Evolutionary conservation across 1,284 basidiomycete species (phyloP).

Genomic region (Bjerkandera adusta): DNA sequence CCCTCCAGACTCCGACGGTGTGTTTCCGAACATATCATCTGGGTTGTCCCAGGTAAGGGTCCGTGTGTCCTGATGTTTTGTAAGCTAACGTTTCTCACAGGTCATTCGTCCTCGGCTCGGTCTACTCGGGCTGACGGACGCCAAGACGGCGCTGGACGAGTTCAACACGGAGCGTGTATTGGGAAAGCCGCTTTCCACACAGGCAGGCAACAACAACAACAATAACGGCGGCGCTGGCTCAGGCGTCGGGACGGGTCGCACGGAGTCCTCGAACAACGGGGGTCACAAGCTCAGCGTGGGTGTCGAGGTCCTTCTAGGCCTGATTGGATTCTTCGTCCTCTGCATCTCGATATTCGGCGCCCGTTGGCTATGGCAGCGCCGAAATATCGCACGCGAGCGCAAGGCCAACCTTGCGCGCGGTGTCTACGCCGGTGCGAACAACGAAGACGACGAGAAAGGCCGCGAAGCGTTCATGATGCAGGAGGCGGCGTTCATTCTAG

Average conservation of each 20-base stretch:
- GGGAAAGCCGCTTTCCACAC: constrained; percentile 44
- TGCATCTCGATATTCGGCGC: constrained; percentile 51
- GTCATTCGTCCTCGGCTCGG: constrained; percentile 50
- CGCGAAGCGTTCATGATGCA: constrained; percentile 15
- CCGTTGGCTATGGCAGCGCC: constrained; percentile 47
- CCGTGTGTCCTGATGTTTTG: constrained; percentile 17
- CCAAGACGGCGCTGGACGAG: constrained; percentile 54
- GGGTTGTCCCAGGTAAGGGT: constrained; percentile 1
- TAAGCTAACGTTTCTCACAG: constrained; percentile 7
- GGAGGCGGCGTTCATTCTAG: constrained; percentile 25
- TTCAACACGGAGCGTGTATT: constrained; percentile 65
- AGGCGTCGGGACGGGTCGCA: constrained; percentile 3
- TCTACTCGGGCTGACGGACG: constrained; percentile 57
- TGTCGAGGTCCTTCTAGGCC: constrained; percentile 55
- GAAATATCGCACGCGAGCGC: constrained; percentile 27
- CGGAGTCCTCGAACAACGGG: constrained; percentile 12
- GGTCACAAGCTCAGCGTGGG: constrained; percentile 49
- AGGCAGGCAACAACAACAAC: constrained; percentile 5
- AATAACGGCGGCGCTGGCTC: not conserved
- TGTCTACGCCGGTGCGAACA: constrained; percentile 13
- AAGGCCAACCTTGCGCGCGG: constrained; percentile 3
- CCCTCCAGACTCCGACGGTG: constrained; percentile 41
- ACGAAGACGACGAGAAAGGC: constrained; percentile 21
- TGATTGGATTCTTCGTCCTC: constrained; percentile 54
- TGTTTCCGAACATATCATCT: constrained; percentile 34